Conservation (phyloP, 2,329 filamentous ascomycete genomes). For the Sclerotinia spermophila region DNA sequence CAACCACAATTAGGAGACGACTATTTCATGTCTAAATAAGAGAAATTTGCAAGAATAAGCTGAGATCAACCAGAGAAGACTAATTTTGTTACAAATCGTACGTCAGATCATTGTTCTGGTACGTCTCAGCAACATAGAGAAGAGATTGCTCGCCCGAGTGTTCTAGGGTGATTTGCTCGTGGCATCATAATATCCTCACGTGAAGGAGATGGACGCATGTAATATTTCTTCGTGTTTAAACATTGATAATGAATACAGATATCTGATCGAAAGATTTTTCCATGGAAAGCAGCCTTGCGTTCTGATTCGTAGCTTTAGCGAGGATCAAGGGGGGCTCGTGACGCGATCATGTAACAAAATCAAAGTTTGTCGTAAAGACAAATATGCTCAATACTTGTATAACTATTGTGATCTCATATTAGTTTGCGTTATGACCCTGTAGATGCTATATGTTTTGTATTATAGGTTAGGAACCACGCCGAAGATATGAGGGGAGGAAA, state of each 20-base stretch:
- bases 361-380: neutral
- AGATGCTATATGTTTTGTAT: neutral
- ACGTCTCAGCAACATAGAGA: neutral
- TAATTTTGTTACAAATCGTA: neutral
- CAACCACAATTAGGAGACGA: fast-evolving
- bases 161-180: neutral
- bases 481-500: neutral
- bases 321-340: neutral
- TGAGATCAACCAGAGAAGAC: neutral
- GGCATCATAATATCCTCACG: fast-evolving
- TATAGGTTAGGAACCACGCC: neutral
- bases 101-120: neutral
- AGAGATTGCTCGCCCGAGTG: fast-evolving
- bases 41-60: fast-evolving
- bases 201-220: neutral
- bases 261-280: neutral
- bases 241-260: neutral
- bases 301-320: neutral
- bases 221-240: no score
- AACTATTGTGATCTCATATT: fast-evolving
- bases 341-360: neutral
- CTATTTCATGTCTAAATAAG: fast-evolving
- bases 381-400: no score
- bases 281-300: neutral
- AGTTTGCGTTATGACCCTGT: neutral